Evolutionary conservation across 257 asterid genomes (phyloP).

Genomic region (Solanum ossicruentum): DNA sequence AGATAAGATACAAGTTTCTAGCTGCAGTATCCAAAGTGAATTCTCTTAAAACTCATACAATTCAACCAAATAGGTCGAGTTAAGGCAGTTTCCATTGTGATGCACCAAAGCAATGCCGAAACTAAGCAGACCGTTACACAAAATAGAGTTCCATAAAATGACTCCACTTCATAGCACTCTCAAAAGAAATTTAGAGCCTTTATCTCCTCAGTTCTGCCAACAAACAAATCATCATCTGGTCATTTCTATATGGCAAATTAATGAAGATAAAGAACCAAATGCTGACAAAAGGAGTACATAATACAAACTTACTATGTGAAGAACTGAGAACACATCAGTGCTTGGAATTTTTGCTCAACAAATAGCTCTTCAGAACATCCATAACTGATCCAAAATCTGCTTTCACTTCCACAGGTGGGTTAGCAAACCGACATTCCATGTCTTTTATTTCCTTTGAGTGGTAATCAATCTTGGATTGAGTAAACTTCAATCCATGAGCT

Average conservation of each 20-base stretch:
- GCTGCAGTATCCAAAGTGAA: not conserved
- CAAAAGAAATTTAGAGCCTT: not conserved
- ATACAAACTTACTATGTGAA: slow-evolving; percentile 15
- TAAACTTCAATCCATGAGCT: slow-evolving; percentile 85
- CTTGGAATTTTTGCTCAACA: slow-evolving; percentile 47
- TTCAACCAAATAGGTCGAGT: not conserved
- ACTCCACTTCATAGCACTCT: not conserved
- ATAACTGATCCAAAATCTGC: slow-evolving; percentile 85
- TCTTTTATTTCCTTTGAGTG: slow-evolving; percentile 62
- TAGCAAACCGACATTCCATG: slow-evolving; percentile 62
- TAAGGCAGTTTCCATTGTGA: not conserved
- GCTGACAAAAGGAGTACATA: slow-evolving; percentile 5
- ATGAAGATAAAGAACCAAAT: not conserved
- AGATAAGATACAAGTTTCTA: not conserved
- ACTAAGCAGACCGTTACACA: not conserved
- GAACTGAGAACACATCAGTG: not conserved
- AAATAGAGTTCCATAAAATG: not conserved
- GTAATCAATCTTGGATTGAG: slow-evolving; percentile 67
- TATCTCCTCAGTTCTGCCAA: not conserved
- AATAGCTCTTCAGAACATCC: slow-evolving; percentile 74
- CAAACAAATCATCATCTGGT: not conserved
- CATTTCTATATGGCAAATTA: not conserved
- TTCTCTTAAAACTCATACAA: not conserved
- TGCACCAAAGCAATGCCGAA: not conserved
- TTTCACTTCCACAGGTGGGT: slow-evolving; percentile 74